Evolutionary conservation across 2,329 filamentous ascomycete species (phyloP), one percentile per base, ranked within the genome.

Genomic region (Calonectria multiphialidica): DNA sequence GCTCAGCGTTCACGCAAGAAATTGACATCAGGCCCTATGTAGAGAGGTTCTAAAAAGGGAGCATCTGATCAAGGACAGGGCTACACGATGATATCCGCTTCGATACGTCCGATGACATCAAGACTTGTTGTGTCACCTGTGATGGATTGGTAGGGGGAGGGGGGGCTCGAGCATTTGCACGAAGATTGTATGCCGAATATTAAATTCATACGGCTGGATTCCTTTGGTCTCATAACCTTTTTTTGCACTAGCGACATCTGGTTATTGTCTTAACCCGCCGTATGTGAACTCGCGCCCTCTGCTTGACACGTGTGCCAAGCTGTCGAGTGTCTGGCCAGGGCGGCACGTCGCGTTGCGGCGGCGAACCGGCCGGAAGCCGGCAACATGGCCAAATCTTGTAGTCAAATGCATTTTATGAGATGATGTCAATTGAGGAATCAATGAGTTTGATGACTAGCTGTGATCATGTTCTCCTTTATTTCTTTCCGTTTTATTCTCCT

Each of bases 1-100:
- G 90, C 76, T 94, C 93, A 7, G 91, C 91, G 2, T 97, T 96
- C 79, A 95, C 94, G 0, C 94, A 94, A 80, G 94, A 97, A 84
- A 83, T 97, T 77, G 95, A 97, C 83, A 85, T 96, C 35, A 87
- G 95, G 74, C 95, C 95, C 1, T 95, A 91, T 82, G 87, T 95
- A 65, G 95, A 98, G 87, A 97, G 96, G 82, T 98, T 94, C 87
- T 96, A 88, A 81, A 23, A 40, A n/a, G 15, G 3, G 16, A 21
- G 9, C 12, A 5, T 33, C 15, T 40, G 21, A 6, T 45, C 7
- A 23, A 62, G 25, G 25, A 42, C 16, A 8, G 57, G 33, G 25
- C 44, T 23, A 62, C 21, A 59, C 18, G 33, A 15, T 25, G 53
- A 23, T 59, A 59, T 59, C 37, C 10, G 35, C 33, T 5, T 35